Base-by-base conservation (phyloP, 331 rosid species). In the Prunus yedoensis region DNA sequence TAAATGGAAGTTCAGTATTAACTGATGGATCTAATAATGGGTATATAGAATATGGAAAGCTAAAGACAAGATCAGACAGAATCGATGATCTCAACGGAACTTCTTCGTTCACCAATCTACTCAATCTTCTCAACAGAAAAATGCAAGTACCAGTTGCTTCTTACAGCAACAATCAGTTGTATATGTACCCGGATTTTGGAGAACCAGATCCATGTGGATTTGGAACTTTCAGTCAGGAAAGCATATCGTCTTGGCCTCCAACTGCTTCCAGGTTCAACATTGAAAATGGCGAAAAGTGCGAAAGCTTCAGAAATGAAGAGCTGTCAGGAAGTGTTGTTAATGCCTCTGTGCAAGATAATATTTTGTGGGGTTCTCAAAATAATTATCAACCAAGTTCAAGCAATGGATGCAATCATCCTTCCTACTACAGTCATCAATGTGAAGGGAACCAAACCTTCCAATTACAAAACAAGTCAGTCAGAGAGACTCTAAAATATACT, bases 211-310 rank as follows among this genome's bases (percentile, higher is more conserved):
- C 74, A 70, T 61, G 80, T 57, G 78, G 85, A 79, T 82, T 41
- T 74, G 92, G 85, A 84, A 73, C 77, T 72, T 74, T 81, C 53
- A 84, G 91, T 70, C 87, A 79, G 61, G 93, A 83, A 74, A 80
- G 84, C 84, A 85, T 64, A 57, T 76, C 85, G 63, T 83, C 88
- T 72, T 83, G 85, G 85, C 82, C 75, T 68, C 86, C 87, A 75
- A 82, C 74, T 49, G 80, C 71, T 78, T 70, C 89, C 74, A 69
- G 47, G 74, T 68, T 78, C 58, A 74, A 47, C 30, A 68, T 74
- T 52, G 84, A 46, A 71, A 85, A 78, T 73, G 88, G 83, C 57
- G 79, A 64, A 53, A 63, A 64, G 71, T 61, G 38, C 35, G 71
- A 74, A 74, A 85, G 74, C 85, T 82, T 79, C 51, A 75, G 84